Base-by-base conservation (phyloP, 169 alveolate genomes). In the Plasmodium gaboni region DNA sequence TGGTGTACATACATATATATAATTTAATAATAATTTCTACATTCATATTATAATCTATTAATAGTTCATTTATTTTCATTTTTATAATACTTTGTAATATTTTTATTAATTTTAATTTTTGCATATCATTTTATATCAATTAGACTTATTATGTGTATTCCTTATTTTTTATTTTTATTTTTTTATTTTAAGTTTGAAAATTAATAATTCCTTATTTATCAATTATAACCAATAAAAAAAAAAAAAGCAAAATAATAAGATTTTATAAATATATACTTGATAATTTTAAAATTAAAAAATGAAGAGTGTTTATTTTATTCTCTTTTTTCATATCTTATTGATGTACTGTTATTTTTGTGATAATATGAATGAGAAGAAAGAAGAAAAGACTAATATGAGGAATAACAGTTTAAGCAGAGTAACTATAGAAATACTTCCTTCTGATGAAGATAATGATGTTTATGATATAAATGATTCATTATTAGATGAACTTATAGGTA, bases 371-470 rank as follows among this genome's bases (percentile, higher is more conserved):
- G 44, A 61, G 12, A 69, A 61, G 12, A 67, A n/a, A 26, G 88
- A 51, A 55, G 50, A 74, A 60, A 63, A 74, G 13, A 44, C 13
- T 3, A 65, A 26, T n/a, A 28, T 50, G 38, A 63, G 19, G 28
- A 76, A 48, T 32, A 53, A 42, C 12, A 12, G 7, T 55, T 28
- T 28, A 28, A 69, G 72, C 32, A 38, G 12, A 26, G 74, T 76
- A 76, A 76, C 88, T 55, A 76, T 76, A 63, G 88, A 76, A 63
- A 42, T 76, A 38, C 74, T 76, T n/a, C 88, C 88, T 8, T 60
- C 88, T 17, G 88, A 76, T 38, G 74, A 76, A 32, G 70, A 74
- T 32, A 17, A 74, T 1, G 73, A 74, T 26, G 38, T 17, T 60
- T 24, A 5, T 53, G 88, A 74, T 19, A 13, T 73, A 53, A 59